Conservation (phyloP, 345 rosid genomes). For the Brassica carinata region DNA sequence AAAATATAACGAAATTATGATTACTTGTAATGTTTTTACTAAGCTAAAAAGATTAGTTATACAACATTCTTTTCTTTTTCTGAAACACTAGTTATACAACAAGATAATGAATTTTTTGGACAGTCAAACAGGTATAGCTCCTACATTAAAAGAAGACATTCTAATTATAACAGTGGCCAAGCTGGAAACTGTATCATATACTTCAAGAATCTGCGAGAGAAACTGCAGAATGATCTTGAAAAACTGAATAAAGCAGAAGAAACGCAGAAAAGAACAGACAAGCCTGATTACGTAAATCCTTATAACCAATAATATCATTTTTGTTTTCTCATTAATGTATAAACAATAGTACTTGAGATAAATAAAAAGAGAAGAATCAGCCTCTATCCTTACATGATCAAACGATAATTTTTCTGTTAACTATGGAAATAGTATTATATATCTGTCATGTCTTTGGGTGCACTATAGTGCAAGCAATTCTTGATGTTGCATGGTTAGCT, state of each 20-base stretch:
- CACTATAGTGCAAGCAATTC: neutral
- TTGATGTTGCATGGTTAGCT: neutral
- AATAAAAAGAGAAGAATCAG: neutral
- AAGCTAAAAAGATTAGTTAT: neutral
- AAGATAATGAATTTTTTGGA: neutral
- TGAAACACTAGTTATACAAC: neutral
- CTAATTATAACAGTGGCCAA: neutral
- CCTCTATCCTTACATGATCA: neutral
- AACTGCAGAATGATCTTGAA: neutral
- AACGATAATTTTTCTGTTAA: neutral
- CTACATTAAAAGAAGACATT: neutral
- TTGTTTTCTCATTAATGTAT: neutral
- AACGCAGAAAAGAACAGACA: neutral
- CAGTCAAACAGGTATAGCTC: constrained; percentile 3
- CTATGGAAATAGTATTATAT: neutral
- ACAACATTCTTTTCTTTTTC: too few relatives aligned
- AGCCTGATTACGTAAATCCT: neutral
- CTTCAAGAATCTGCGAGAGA: neutral
- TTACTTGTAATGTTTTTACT: neutral
- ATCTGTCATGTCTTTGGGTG: neutral
- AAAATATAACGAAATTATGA: neutral
- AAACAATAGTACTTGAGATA: neutral
- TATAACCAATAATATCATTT: neutral
- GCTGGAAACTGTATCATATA: neutral
- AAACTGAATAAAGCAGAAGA: neutral